Conservation (phyloP, 306 rosid species). For the Myrica gale region DNA sequence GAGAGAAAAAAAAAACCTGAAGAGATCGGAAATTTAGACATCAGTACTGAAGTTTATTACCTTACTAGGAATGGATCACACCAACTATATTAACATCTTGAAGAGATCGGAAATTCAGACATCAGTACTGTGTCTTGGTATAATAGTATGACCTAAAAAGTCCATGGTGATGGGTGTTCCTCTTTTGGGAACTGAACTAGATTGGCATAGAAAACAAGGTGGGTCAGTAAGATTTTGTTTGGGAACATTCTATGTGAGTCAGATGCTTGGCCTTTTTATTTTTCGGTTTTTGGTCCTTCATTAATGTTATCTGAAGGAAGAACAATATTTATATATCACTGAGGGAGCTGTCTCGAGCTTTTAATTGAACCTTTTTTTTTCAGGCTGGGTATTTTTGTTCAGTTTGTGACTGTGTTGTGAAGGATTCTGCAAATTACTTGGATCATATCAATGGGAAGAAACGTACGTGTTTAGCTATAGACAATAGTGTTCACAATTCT, state of each 20-base stretch:
- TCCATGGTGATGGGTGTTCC: neutral
- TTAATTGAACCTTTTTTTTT: slow-evolving; percentile 17
- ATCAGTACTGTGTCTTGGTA: neutral
- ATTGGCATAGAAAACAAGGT: neutral
- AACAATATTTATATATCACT: neutral
- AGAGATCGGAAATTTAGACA: neutral
- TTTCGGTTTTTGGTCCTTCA: neutral
- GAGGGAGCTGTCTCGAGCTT: neutral
- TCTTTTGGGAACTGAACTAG: neutral
- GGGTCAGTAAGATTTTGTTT: neutral
- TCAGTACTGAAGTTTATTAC: neutral
- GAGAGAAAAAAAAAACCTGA: neutral
- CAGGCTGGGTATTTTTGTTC: slow-evolving; percentile 97
- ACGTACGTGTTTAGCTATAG: slow-evolving; percentile 57
- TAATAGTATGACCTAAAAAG: no score
- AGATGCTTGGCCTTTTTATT: neutral
- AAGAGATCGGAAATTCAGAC: neutral
- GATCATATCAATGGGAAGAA: slow-evolving; percentile 99
- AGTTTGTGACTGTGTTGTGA: slow-evolving; percentile 98
- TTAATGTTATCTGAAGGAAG: neutral
- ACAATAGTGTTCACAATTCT: slow-evolving; percentile 7
- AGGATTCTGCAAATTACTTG: slow-evolving; percentile 95
- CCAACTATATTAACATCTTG: neutral
- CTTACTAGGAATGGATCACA: neutral
- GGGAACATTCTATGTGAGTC: neutral